phyloP scores from a whole-genome alignment of 176 grass and related monocot species.

The Cymbopogon citratus region DNA sequence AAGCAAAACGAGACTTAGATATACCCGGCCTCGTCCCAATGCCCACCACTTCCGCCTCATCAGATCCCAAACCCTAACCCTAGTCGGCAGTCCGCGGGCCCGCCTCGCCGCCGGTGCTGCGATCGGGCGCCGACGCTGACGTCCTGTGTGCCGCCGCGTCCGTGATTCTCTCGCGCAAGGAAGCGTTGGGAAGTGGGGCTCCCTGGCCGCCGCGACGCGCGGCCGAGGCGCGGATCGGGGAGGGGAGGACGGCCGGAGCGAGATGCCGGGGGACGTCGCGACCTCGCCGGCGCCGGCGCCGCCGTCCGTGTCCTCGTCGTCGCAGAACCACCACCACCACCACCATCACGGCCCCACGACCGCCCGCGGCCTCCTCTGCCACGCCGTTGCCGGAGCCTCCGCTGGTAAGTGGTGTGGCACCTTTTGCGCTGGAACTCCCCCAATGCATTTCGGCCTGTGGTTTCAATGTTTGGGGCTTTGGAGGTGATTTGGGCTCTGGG shows the following conservation, averaged over 20 bases:
- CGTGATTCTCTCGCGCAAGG: neutral
- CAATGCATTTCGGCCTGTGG: neutral
- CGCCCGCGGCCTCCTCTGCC: slow-evolving; percentile 46
- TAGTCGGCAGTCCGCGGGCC: neutral
- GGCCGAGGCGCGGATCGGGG: slow-evolving; percentile 13
- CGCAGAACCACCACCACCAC: slow-evolving; percentile 11
- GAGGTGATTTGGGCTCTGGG: neutral
- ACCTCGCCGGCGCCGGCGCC: slow-evolving; percentile 16
- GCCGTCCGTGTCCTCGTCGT: slow-evolving; percentile 5
- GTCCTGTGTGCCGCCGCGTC: neutral
- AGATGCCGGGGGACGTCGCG: slow-evolving; percentile 49
- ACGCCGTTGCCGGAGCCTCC: slow-evolving; percentile 74
- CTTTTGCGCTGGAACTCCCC: neutral
- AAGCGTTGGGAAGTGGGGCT: neutral
- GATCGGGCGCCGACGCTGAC: slow-evolving; percentile 28
- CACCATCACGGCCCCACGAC: slow-evolving; percentile 30
- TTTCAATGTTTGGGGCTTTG: neutral
- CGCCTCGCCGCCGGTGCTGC: slow-evolving; percentile 14
- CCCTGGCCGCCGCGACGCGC: neutral
- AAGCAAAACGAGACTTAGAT: neutral
- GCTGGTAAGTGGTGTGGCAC: slow-evolving; percentile 39
- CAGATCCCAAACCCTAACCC: slow-evolving; percentile 38
- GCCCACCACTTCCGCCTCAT: neutral
- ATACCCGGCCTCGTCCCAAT: neutral
- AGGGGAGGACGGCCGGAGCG: neutral